These are phyloP conservation scores for Coemansia sp. DNA, from an alignment of 192 early-diverging fungal genomes.

Conservation along the genomic window DNA sequence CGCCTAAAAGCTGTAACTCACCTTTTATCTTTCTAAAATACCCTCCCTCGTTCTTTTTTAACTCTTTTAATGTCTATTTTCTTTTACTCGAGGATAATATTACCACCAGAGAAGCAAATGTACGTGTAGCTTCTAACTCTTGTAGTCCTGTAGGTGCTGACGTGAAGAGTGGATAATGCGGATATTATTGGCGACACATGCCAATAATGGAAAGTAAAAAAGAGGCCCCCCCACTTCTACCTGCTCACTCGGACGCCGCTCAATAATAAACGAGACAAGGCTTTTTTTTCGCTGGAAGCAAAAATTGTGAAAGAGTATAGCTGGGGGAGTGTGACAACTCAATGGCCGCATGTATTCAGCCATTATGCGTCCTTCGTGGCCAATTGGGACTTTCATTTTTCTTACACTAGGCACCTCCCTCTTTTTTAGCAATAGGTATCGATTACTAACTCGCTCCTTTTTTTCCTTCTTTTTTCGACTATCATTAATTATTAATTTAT, in stretches of 20 bases:
- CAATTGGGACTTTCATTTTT: constrained; percentile 1
- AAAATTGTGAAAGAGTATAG: neutral
- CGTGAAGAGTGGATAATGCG: neutral
- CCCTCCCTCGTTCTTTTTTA: neutral
- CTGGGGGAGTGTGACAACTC: neutral
- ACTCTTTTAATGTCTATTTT: neutral
- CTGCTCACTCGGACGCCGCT: neutral
- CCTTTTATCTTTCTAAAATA: neutral
- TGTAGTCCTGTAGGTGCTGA: neutral
- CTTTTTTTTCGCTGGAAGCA: neutral
- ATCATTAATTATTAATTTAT: neutral
- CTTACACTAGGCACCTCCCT: neutral
- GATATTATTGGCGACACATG: neutral
- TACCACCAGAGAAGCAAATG: neutral
- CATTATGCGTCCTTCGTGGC: neutral
- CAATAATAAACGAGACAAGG: neutral
- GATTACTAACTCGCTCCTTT: neutral
- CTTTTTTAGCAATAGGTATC: neutral
- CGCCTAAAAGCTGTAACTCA: neutral
- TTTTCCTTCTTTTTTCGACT: constrained; percentile 2
- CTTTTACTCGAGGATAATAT: neutral
- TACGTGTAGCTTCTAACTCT: neutral
- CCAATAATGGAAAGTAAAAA: neutral
- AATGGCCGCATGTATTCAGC: constrained; percentile 5
- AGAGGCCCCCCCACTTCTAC: neutral